Conservation (phyloP, 371 early-diverging fungal genomes). For the Chytridiales sp. region DNA sequence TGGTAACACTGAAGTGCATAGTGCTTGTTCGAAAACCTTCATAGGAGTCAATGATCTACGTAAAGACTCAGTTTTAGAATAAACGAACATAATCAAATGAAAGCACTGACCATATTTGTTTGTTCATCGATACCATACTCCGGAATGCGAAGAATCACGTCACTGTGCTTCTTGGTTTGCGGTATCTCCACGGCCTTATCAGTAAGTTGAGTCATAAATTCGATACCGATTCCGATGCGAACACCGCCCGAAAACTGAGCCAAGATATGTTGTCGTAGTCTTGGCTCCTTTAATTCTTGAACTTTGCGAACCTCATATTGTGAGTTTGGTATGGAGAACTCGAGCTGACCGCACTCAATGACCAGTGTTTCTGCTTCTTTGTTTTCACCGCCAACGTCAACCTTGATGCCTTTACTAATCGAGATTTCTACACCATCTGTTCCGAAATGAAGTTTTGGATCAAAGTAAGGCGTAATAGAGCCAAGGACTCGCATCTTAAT, state of each 20-base stretch:
- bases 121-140: slow-evolving; percentile 35
- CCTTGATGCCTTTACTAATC: slow-evolving; percentile 33
- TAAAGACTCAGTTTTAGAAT: too few species aligned
- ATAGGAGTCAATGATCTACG: slow-evolving; percentile 60
- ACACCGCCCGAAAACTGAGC: slow-evolving; percentile 49
- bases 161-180: slow-evolving; percentile 44
- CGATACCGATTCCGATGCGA: slow-evolving; percentile 35
- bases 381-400: slow-evolving; percentile 28
- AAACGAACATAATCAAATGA: background rate
- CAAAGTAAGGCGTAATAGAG: slow-evolving; percentile 45
- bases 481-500: slow-evolving; percentile 50
- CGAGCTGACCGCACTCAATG: slow-evolving; percentile 52
- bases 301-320: slow-evolving; percentile 14
- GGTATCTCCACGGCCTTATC: slow-evolving; percentile 19
- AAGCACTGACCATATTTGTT: background rate
- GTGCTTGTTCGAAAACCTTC: slow-evolving; percentile 64
- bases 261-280: slow-evolving; percentile 27
- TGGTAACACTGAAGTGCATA: slow-evolving; percentile 61
- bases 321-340: slow-evolving; percentile 27
- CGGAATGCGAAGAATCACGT: slow-evolving; percentile 52
- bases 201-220: slow-evolving; percentile 29
- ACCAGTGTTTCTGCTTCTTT: slow-evolving; percentile 33
- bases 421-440: slow-evolving; percentile 45
- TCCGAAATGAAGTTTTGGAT: slow-evolving; percentile 39
- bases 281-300: slow-evolving; percentile 14